These are phyloP conservation scores for Fusarium aywerte DNA, from an alignment of 2,329 filamentous ascomycete genomes.

Conservation along the genomic window DNA sequence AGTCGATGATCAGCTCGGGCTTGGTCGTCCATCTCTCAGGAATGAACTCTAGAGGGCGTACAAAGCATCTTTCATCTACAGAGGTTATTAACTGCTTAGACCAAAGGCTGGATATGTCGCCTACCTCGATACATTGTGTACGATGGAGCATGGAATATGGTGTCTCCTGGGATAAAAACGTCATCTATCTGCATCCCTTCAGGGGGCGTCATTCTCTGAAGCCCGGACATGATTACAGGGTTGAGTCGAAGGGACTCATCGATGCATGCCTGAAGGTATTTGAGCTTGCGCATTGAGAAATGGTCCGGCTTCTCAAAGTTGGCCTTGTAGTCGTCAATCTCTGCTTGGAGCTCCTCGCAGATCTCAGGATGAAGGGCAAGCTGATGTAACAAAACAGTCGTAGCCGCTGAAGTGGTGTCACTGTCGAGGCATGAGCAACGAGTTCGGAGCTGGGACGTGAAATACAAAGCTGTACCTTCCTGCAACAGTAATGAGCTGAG, in stretches of 20 bases:
- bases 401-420: conserved; percentile 28
- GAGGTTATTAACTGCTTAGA: rapidly evolving
- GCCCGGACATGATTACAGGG: conserved; percentile 20
- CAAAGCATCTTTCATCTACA: conserved; percentile 26
- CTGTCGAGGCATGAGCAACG: background rate
- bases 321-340: conserved; percentile 22
- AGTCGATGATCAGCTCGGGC: conserved; percentile 20
- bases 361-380: background rate
- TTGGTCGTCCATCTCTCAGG: conserved; percentile 32
- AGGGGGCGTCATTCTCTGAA: conserved; percentile 14
- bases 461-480: background rate
- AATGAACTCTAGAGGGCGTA: conserved; percentile 22
- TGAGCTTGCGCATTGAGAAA: background rate
- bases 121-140: conserved; percentile 28
- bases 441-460: rapidly evolving
- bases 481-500: background rate
- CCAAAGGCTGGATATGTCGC: background rate
- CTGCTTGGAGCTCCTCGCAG: background rate
- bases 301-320: background rate
- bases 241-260: conserved; percentile 33
- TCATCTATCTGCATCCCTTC: conserved; percentile 6
- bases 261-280: conserved; percentile 35
- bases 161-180: conserved; percentile 18
- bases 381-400: conserved; percentile 16
- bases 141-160: background rate